These are phyloP conservation scores for Ustilago curta DNA, from an alignment of 1,284 basidiomycete genomes.

Conservation along the genomic window DNA sequence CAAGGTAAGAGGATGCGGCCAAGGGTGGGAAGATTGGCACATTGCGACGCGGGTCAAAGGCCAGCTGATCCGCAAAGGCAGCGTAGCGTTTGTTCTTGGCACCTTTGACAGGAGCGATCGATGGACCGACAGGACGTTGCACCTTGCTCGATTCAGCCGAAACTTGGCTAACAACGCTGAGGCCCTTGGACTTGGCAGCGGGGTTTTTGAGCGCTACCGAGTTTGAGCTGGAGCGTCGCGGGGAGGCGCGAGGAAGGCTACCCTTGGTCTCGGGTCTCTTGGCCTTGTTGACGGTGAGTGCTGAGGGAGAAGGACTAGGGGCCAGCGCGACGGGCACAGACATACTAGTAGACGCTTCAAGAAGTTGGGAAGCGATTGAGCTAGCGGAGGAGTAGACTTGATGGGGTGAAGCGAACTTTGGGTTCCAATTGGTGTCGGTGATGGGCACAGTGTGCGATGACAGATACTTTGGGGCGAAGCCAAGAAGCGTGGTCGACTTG, in stretches of 20 bases:
- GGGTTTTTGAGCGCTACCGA: constrained; percentile 13
- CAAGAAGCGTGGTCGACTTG: constrained; percentile 17
- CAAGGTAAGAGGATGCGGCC: constrained; percentile 15
- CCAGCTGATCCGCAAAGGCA: constrained; percentile 4
- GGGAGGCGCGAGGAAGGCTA: background rate
- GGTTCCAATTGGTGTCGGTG: background rate
- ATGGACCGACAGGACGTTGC: background rate
- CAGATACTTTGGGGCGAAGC: background rate
- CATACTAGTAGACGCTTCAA: background rate
- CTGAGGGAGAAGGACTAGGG: constrained; percentile 17
- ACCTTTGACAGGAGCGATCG: background rate
- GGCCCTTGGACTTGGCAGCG: constrained; percentile 3
- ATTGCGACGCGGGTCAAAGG: constrained; percentile 9
- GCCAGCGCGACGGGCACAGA: constrained; percentile 3
- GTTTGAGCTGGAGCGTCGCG: background rate
- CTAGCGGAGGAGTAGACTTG: background rate
- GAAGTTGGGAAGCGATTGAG: background rate
- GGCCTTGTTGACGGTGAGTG: background rate
- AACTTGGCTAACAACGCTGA: constrained; percentile 1
- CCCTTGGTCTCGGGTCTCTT: background rate
- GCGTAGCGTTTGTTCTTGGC: constrained; percentile 8
- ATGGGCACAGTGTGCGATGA: background rate
- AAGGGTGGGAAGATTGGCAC: constrained; percentile 15
- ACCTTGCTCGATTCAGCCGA: background rate
- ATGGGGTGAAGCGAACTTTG: constrained; percentile 27